These are phyloP conservation scores for Citrus sp. DNA, from an alignment of 345 rosid species.

Conservation along the genomic window DNA sequence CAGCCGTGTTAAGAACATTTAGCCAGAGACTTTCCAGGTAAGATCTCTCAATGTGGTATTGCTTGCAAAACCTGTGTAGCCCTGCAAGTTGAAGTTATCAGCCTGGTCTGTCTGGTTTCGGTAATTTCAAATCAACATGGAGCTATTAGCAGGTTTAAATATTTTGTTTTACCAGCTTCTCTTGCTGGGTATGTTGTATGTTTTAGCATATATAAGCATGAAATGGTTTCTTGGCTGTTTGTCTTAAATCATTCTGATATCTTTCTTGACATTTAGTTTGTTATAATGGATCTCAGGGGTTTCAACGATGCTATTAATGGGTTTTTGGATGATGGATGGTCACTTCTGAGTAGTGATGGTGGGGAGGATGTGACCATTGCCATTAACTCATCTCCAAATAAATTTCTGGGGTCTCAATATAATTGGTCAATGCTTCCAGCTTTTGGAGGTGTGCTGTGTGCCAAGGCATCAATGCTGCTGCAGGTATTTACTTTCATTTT, in stretches of 20 bases:
- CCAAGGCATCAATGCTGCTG: slow-evolving; percentile 90
- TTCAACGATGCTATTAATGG: slow-evolving; percentile 96
- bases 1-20: slow-evolving; percentile 90
- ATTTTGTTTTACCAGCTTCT: not conserved
- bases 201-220: not conserved
- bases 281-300: slow-evolving; percentile 53
- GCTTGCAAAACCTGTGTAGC: not conserved
- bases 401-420: slow-evolving; percentile 69
- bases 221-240: not conserved
- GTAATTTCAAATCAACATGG: not conserved
- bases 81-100: not conserved
- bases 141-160: not conserved
- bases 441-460: slow-evolving; percentile 93
- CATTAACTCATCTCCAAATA: slow-evolving; percentile 75
- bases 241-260: not conserved
- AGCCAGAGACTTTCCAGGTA: slow-evolving; percentile 94
- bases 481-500: slow-evolving; percentile 48
- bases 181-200: not conserved
- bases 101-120: not conserved
- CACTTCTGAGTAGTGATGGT: slow-evolving; percentile 77
- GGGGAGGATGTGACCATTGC: slow-evolving; percentile 76
- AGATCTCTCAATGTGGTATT: not conserved
- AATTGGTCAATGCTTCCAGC: slow-evolving; percentile 56
- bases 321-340: slow-evolving; percentile 94
- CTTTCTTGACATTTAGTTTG: not conserved